Percentiles rank a stretch among this genome's conserved stretches.
phyloP scores from a whole-genome alignment of 2,329 filamentous ascomycete species.

The Neonectria faginata region DNA sequence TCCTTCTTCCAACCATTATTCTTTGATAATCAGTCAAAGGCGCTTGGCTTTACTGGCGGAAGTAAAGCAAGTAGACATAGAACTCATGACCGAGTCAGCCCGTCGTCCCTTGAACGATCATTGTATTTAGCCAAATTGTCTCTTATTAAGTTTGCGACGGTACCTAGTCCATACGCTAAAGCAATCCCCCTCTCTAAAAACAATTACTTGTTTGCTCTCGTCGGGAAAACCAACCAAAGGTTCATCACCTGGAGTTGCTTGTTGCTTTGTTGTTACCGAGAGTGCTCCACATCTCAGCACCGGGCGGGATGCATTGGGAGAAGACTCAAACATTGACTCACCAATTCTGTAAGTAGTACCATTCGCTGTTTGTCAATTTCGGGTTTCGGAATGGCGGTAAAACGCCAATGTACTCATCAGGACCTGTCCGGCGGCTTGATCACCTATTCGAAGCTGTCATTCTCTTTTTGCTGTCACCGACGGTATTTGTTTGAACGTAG shows the following conservation, averaged over 20 bases:
- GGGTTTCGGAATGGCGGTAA: too few relatives aligned
- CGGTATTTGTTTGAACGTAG: background rate
- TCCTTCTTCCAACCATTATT: background rate
- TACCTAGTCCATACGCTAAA: background rate
- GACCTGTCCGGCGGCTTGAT: too few relatives aligned
- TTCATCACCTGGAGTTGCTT: conserved; percentile 19
- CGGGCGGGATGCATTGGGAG: background rate
- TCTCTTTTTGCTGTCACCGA: too few relatives aligned
- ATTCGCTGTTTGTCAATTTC: background rate
- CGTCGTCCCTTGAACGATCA: background rate
- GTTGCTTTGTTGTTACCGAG: conserved; percentile 16
- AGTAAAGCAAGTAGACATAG: too few relatives aligned
- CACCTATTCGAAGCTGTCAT: too few relatives aligned
- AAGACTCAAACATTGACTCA: conserved; percentile 10
- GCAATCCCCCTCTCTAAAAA: background rate
- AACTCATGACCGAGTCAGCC: background rate
- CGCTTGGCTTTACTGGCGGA: background rate
- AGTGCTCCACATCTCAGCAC: conserved; percentile 7
- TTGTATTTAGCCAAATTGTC: background rate
- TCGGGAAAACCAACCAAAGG: background rate
- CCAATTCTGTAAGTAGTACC: background rate
- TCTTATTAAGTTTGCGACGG: background rate
- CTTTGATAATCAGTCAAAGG: background rate
- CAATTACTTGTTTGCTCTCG: background rate
- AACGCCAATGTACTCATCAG: too few relatives aligned